Evolutionary conservation across 1,284 basidiomycete genomes (phyloP), one percentile per base, ranked within the genome.

Genomic region (Kalmanozyma brasiliensis): DNA sequence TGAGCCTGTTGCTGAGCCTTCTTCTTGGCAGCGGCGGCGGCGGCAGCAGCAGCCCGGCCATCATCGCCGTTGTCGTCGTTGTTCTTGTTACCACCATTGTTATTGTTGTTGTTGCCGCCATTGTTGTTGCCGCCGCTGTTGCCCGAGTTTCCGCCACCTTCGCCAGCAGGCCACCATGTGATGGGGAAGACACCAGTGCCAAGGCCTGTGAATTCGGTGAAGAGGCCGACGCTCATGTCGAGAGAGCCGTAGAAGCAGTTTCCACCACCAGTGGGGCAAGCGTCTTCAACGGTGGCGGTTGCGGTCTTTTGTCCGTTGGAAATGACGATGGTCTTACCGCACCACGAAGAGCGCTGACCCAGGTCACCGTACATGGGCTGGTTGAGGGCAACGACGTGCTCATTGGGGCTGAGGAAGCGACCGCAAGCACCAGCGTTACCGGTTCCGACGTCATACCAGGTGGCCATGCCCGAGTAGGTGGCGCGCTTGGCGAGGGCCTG

Each of bases 201-300:
- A 14, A 76, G 49, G 19, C 36, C 51, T 13, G 61, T 41, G 40
- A 79, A 79, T 14, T 67, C 57, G 47, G 74, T 60, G 58, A 79
- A 79, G 35, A 79, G 64, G 33, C 74, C 70, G 33, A 61, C 59
- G 43, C 75, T 74, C 75, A 79, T 77, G 51, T 79, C 77, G 30
- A 78, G 60, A 4, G 74, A 61, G 16, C 76, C 76, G 35, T 73
- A 69, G 30, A 52, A 69, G 53, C 76, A 78, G 57, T 74, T 72
- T 55, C 63, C 62, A 38, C 56, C 63, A 22, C 59, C 49, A n/a
- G 75, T 77, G 8, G 77, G 77, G 53, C 77, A 78, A 34, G 77
- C 77, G 40, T 78, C 77, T 52, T 65, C 59, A 20, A 78, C 59
- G 13, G 46, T 52, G 10, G 77, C 77, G 24, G 57, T 58, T n/a